These are phyloP conservation scores for Phlebiopsis gigantea DNA, from an alignment of 768 basidiomycete species.

Conservation along the genomic window DNA sequence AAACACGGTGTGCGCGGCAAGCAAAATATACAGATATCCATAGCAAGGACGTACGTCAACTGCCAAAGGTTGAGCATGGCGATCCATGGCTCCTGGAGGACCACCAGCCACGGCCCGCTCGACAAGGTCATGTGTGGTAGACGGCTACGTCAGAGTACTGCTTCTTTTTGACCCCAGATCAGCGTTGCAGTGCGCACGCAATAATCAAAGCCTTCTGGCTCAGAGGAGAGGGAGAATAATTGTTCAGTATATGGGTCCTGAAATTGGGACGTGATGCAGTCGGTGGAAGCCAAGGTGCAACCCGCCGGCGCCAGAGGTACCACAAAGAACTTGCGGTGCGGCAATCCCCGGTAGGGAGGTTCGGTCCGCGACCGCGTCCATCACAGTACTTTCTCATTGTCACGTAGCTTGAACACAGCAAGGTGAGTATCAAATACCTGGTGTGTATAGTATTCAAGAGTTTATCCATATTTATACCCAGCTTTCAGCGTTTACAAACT, in stretches of 20 bases:
- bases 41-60: neutral
- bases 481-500: too few relatives aligned
- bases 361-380: neutral
- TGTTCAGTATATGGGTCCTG: neutral
- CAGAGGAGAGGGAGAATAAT: neutral
- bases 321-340: neutral
- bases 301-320: neutral
- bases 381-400: too few relatives aligned
- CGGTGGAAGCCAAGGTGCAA: neutral
- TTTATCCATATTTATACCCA: too few relatives aligned
- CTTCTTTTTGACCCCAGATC: neutral
- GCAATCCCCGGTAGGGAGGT: neutral
- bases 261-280: neutral
- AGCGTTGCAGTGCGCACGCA: neutral
- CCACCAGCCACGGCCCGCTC: neutral
- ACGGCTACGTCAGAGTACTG: neutral
- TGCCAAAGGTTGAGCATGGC: neutral
- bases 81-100: neutral
- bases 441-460: too few relatives aligned
- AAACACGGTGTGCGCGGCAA: neutral
- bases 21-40: neutral
- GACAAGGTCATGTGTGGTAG: constrained; percentile 1
- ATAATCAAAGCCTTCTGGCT: neutral
- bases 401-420: too few relatives aligned
- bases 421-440: too few relatives aligned